A percentile compares a stretch with the other conserved stretches of the same genome.
Evolutionary conservation across 1,139 yeast genomes (phyloP).

Genomic region (Debaryomycetaceae sp.): DNA sequence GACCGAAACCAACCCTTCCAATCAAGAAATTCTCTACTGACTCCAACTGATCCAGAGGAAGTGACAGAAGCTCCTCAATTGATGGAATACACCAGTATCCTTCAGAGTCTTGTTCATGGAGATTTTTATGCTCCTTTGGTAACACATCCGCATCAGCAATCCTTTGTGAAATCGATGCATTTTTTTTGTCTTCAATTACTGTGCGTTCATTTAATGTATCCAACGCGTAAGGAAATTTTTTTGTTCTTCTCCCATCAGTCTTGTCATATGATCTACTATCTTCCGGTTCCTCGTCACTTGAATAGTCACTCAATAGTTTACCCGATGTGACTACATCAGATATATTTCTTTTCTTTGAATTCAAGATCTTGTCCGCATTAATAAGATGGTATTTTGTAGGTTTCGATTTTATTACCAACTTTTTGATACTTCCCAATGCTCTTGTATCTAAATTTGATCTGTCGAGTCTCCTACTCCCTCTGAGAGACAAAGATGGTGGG

Average conservation of each 20-base stretch:
- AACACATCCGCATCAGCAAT: constrained; percentile 3
- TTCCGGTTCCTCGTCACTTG: constrained; percentile 18
- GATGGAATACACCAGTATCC: constrained; percentile 86
- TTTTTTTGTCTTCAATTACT: neutral
- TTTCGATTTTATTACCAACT: constrained; percentile 38
- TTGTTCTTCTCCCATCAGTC: constrained; percentile 8
- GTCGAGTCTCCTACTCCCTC: constrained; percentile 10
- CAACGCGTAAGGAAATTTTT: constrained; percentile 15
- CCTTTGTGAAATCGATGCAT: neutral
- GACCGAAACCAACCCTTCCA: constrained; percentile 77
- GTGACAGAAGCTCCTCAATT: constrained; percentile 46
- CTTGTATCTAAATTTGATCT: constrained; percentile 12
- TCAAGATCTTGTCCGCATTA: constrained; percentile 42
- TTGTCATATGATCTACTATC: constrained; percentile 15
- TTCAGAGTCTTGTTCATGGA: constrained; percentile 15
- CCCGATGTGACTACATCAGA: constrained; percentile 15
- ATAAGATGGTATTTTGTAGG: constrained; percentile 43
- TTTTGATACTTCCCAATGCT: constrained; percentile 23
- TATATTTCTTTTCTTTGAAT: constrained; percentile 30
- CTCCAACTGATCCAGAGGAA: constrained; percentile 50
- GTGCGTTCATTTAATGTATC: neutral
- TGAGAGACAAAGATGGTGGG: constrained; percentile 11
- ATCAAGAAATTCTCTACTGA: constrained; percentile 65
- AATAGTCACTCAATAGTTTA: constrained; percentile 12
- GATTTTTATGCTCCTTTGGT: neutral